Evolutionary conservation across 768 basidiomycete species (phyloP).

Genomic region (Dioszegia crocea): DNA sequence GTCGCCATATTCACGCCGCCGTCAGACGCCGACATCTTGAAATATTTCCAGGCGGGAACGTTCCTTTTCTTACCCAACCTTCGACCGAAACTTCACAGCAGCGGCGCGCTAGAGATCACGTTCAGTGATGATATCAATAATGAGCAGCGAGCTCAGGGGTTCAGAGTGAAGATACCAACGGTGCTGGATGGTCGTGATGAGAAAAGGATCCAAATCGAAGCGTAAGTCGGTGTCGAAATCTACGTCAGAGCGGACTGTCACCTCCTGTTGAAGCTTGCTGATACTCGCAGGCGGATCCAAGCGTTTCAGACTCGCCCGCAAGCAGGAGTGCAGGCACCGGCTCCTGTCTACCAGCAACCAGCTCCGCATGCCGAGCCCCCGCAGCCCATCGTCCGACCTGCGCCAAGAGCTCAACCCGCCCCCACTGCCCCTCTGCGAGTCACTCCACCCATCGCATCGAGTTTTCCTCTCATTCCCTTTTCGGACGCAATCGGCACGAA

Average conservation of each 20-base stretch:
- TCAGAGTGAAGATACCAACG: slow-evolving; percentile 14
- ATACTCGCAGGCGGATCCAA: no score
- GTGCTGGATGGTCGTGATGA: no score
- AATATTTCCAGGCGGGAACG: slow-evolving; percentile 24
- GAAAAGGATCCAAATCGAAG: no score
- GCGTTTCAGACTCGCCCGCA: background rate
- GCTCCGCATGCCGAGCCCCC: no score
- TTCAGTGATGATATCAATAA: slow-evolving; percentile 27
- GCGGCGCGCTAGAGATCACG: slow-evolving; percentile 24
- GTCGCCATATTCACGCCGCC: slow-evolving; percentile 17
- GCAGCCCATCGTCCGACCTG: no score
- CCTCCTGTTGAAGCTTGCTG: no score
- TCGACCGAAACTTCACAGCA: slow-evolving; percentile 20
- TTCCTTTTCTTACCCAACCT: slow-evolving; percentile 24
- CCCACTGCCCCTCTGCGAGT: background rate
- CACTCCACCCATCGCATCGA: background rate
- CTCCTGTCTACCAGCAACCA: no score
- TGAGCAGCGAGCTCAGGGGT: slow-evolving; percentile 21
- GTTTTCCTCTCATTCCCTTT: background rate
- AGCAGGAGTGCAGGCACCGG: background rate
- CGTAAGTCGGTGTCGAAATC: no score
- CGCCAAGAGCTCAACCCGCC: no score
- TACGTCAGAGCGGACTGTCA: no score
- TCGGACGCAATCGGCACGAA: slow-evolving; percentile 16
- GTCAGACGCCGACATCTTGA: slow-evolving; percentile 14